Percentiles rank a stretch among this genome's conserved stretches.
Conservation (phyloP, 768 basidiomycete genomes). For the Lentinula raphanica region DNA sequence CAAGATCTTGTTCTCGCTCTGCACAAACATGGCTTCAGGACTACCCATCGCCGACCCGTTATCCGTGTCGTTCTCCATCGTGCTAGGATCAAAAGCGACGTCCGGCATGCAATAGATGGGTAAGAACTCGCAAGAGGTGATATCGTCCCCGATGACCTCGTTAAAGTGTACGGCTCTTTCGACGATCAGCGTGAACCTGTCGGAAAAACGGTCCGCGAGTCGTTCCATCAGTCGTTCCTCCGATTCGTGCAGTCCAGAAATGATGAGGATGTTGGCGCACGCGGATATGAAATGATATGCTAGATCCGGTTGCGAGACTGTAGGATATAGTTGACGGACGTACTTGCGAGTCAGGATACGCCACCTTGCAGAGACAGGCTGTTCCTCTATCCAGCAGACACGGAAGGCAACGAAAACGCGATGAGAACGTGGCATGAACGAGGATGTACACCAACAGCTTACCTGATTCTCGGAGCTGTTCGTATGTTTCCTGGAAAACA, state of each 20-base stretch:
- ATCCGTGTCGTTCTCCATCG: conserved; percentile 44
- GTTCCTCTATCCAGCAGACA: conserved; percentile 7
- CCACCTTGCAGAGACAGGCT: conserved; percentile 10
- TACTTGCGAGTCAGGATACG: conserved; percentile 13
- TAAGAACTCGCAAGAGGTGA: conserved; percentile 54
- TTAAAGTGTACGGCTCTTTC: conserved; percentile 45
- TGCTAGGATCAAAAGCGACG: conserved; percentile 29
- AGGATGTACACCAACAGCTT: not conserved
- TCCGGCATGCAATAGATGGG: conserved; percentile 40
- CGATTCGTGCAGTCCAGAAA: conserved; percentile 30
- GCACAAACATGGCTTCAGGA: not conserved
- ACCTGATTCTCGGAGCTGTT: conserved; percentile 11
- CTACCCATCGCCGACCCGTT: not conserved
- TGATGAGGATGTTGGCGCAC: conserved; percentile 36
- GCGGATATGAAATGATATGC: conserved; percentile 28
- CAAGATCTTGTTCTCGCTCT: conserved; percentile 25
- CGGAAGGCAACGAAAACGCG: not conserved
- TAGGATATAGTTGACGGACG: conserved; percentile 7
- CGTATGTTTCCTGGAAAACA: conserved; percentile 17
- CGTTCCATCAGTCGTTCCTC: conserved; percentile 29
- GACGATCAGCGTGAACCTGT: conserved; percentile 37
- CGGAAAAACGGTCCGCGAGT: conserved; percentile 38
- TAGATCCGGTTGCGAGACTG: conserved; percentile 3
- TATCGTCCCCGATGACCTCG: conserved; percentile 53
- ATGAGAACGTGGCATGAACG: not conserved